Base-by-base conservation (phyloP, 805 yeast species). In the Barnettozyma californica region DNA sequence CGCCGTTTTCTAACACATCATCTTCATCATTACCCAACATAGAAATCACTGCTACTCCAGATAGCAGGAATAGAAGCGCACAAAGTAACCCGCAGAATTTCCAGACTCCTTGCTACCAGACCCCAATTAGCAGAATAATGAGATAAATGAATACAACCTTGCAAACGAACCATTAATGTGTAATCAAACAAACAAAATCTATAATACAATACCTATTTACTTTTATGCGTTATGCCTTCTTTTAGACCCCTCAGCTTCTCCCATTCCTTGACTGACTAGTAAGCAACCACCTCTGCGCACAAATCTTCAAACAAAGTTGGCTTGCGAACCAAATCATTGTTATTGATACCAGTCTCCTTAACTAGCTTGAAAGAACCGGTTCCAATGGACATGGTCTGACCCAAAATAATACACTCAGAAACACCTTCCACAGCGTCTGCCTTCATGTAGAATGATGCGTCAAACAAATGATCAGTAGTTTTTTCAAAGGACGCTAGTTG, bases 391-490 rank as follows among this genome's bases (percentile, higher is more conserved):
- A 94, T 92, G 47, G 97, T 90, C 73, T 94, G 98, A 39, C 99
- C 99, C 54, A 94, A 75, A 59, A 94, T 95, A 59, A 94, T 94
- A 72, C 98, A 87, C 68, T 94, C 99, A 23, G 96, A 86, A 16
- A 94, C 99, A 70, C 99, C 99, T 68, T 94, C 98, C 48, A 94
- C 87, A 57, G 83, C 78, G 68, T 94, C 99, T 20, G 83, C 84
- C 76, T 94, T 94, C 97, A 91, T 92, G 69, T 84, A 94, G 75
- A 92, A 94, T 0, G 98, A 91, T 2, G 99, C 99, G 67, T 94
- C 99, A 61, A 94, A 94, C 66, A 94, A 76, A 69, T 94, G 99
- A 66, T 94, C 99, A 0, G 99, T 92, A 5, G 99, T 94, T 73
- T 94, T 94, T 66, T 94, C 99, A 65, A 94, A 94, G 14, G 96